Evolutionary conservation across 2,329 filamentous ascomycete species (phyloP).

Genomic region (Trichophyton benhamiae): DNA sequence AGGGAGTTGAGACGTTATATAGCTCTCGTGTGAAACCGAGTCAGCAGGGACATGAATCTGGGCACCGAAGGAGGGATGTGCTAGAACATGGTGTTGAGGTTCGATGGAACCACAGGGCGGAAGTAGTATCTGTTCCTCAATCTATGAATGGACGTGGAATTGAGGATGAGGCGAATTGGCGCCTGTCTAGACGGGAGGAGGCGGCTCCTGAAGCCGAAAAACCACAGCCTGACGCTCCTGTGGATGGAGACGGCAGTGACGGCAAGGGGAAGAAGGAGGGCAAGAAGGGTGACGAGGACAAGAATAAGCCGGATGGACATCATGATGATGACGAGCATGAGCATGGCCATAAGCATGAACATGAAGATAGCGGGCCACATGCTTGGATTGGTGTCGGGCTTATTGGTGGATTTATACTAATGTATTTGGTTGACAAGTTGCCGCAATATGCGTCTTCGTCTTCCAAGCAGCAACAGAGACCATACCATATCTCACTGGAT

Average conservation of each 20-base stretch:
- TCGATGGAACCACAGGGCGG: slow-evolving; percentile 9
- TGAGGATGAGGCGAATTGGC: neutral
- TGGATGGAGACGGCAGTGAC: neutral
- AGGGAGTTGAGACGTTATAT: slow-evolving; percentile 85
- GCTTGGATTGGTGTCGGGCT: slow-evolving; percentile 80
- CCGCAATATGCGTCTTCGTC: slow-evolving; percentile 59
- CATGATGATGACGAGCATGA: slow-evolving; percentile 15
- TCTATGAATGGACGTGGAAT: neutral
- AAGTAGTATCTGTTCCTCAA: neutral
- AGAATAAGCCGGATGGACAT: slow-evolving; percentile 14
- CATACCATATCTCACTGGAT: slow-evolving; percentile 78
- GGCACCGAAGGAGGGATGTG: slow-evolving; percentile 16
- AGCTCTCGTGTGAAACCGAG: slow-evolving; percentile 34
- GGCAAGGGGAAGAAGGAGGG: neutral
- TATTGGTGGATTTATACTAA: slow-evolving; percentile 79
- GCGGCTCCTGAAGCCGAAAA: neutral
- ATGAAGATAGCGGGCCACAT: slow-evolving; percentile 45
- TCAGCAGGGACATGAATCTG: slow-evolving; percentile 17
- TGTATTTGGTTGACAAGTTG: slow-evolving; percentile 88
- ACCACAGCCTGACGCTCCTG: neutral
- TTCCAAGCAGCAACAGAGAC: slow-evolving; percentile 52
- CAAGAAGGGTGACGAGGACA: slow-evolving; percentile 27
- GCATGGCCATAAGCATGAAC: slow-evolving; percentile 14
- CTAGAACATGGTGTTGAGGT: slow-evolving; percentile 18
- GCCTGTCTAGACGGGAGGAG: neutral